Evolutionary conservation across 164 flowering plant genomes (phyloP), one percentile per base, ranked within the genome.

Genomic region (Akebia trifoliata): DNA sequence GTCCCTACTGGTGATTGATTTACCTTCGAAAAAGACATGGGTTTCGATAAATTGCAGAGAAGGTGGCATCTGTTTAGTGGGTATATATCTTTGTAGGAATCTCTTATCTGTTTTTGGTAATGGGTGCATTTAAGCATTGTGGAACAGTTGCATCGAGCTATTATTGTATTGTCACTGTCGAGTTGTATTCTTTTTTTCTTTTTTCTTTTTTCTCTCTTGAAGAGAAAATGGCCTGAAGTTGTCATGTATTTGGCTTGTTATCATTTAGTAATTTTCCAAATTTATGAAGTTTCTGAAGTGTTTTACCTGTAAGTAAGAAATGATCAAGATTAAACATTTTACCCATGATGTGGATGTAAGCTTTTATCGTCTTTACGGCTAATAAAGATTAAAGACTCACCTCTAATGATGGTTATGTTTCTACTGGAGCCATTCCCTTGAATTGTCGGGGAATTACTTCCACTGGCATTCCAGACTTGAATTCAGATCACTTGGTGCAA

Each of bases 91-190:
- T 40, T 28, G 42, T 18, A 26, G 14, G 11, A 8, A 26, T 35
- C 46, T 44, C 45, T 22, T 54, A 44, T 17, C 5, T 61, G 43
- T 43, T 40, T 40, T 53, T 29, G 30, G 8, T n/a, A 50, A 37
- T 50, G 55, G 36, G 49, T 48, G 55, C 36, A 54, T 62, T 22
- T 39, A 54, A 57, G 54, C 47, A 46, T 56, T 40, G 2, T 32
- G 32, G 50, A 51, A 43, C 51, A 31, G 51, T 42, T 26, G 1
- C 12, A 22, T n/a, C 20, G 22, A 50, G 17, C 17, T 6, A 24
- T 30, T 43, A 45, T 57, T 29, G 51, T 21, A 29, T 1, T 32
- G 38, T 6, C 35, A 32, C 36, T 58, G 8, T 48, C 17, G 44
- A 36, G 24, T 48, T 25, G 24, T 21, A 35, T 37, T 40, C 5